Percentiles rank a stretch among this genome's conserved stretches.
phyloP scores from a whole-genome alignment of 495 filamentous ascomycete species.

The Aspergillus egyptiacus region DNA sequence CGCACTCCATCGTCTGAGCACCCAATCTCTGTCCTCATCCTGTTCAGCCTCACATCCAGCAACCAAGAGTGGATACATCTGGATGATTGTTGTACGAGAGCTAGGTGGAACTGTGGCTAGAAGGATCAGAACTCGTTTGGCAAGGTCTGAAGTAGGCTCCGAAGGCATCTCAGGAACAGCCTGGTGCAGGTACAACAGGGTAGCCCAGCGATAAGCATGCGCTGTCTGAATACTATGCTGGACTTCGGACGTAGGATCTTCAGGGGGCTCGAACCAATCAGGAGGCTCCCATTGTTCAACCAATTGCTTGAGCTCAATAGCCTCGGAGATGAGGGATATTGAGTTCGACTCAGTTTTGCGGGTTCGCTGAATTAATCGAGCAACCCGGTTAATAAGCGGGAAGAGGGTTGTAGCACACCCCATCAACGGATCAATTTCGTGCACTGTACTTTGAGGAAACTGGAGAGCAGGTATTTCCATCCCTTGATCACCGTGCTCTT shows the following conservation, averaged over 20 bases:
- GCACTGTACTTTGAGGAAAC: constrained; percentile 37
- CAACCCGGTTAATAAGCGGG: constrained; percentile 65
- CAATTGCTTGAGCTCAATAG: constrained; percentile 55
- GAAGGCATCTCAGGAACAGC: constrained; percentile 71
- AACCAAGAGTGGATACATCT: constrained; percentile 69
- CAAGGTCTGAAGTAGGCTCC: constrained; percentile 49
- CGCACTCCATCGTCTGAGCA: constrained; percentile 56
- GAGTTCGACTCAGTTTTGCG: constrained; percentile 54
- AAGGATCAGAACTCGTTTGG: constrained; percentile 55
- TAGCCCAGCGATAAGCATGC: constrained; percentile 72
- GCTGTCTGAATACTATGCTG: constrained; percentile 66
- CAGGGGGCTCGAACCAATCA: constrained; percentile 51
- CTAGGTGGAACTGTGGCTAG: constrained; percentile 59
- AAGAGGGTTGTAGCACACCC: constrained; percentile 68
- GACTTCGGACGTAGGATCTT: constrained; percentile 60
- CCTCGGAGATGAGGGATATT: constrained; percentile 55
- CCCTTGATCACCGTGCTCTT: constrained; percentile 50
- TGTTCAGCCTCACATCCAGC: constrained; percentile 63
- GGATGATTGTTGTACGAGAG: constrained; percentile 64
- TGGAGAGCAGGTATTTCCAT: constrained; percentile 42
- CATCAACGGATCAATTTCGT: constrained; percentile 70
- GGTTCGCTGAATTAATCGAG: constrained; percentile 61
- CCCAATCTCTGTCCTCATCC: constrained; percentile 62
- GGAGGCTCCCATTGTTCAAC: constrained; percentile 63
- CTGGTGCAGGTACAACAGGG: constrained; percentile 69